These are phyloP conservation scores for Solanum clarkiae DNA, from an alignment of 257 asterid genomes.

Conservation along the genomic window DNA sequence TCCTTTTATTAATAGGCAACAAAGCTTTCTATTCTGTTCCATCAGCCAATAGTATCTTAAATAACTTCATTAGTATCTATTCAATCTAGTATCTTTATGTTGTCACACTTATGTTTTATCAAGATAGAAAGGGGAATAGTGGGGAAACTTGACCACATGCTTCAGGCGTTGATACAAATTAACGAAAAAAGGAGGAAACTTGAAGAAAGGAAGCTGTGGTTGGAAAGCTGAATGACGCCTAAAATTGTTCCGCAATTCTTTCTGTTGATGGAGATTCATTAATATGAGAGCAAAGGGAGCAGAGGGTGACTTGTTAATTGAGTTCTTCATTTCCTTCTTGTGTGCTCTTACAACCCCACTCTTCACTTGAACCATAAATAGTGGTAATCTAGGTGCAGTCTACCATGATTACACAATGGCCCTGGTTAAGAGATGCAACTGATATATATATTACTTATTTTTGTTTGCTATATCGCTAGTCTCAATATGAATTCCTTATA, in stretches of 20 bases:
- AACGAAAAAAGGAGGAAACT: background rate
- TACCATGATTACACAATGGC: background rate
- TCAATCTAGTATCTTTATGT: background rate
- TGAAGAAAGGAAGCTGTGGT: background rate
- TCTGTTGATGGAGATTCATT: background rate
- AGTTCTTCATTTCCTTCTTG: background rate
- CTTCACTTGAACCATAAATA: background rate
- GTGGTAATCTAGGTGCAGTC: background rate
- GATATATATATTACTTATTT: background rate
- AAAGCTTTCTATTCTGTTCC: too few species aligned
- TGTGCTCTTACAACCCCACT: background rate
- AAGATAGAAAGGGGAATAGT: background rate
- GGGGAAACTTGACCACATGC: background rate
- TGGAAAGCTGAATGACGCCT: background rate
- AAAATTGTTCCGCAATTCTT: background rate
- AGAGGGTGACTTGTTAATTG: background rate
- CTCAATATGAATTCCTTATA: background rate
- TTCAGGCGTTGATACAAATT: background rate
- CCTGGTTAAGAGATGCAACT: background rate
- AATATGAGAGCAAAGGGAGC: background rate
- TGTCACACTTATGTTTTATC: background rate
- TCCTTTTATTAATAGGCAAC: background rate
- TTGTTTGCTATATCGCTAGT: background rate
- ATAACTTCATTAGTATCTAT: too few species aligned
- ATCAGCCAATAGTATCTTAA: too few species aligned